phyloP scores from a whole-genome alignment of 257 asterid species.

The Fraxinus americana region DNA sequence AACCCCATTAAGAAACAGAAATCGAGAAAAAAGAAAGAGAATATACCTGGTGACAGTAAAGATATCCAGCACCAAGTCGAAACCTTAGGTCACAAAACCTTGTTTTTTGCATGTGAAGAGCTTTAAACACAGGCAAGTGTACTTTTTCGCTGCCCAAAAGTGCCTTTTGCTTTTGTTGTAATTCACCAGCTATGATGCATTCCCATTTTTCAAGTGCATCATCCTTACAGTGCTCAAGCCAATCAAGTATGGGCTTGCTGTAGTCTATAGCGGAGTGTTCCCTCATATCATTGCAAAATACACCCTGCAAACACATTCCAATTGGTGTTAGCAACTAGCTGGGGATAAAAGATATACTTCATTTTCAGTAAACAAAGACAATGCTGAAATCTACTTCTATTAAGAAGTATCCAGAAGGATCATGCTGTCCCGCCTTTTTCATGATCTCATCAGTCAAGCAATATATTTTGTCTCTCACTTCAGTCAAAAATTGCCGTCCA shows the following conservation, averaged over 20 bases:
- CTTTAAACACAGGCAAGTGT: conserved; percentile 61
- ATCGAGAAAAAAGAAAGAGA: background rate
- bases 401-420: conserved; percentile 89
- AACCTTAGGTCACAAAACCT: conserved; percentile 77
- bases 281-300: conserved; percentile 78
- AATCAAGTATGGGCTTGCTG: conserved; percentile 71
- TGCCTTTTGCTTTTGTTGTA: conserved; percentile 71
- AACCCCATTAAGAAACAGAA: conserved; percentile 1
- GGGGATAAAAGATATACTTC: conserved; percentile 7
- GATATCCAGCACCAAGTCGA: conserved; percentile 87
- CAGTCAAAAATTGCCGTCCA: conserved; percentile 83
- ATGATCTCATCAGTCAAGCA: conserved; percentile 82
- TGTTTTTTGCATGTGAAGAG: conserved; percentile 59
- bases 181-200: conserved; percentile 61
- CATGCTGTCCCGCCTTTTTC: conserved; percentile 58
- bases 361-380: conserved; percentile 16
- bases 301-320: conserved; percentile 52
- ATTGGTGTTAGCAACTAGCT: conserved; percentile 13
- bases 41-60: conserved; percentile 85
- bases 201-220: conserved; percentile 93
- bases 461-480: conserved; percentile 74
- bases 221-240: conserved; percentile 69
- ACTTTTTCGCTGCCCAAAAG: conserved; percentile 46
- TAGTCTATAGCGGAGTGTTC: conserved; percentile 60
- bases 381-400: conserved; percentile 57